These are phyloP conservation scores for Posidonia oceanica DNA, from an alignment of 116 monocot species.

Conservation along the genomic window DNA sequence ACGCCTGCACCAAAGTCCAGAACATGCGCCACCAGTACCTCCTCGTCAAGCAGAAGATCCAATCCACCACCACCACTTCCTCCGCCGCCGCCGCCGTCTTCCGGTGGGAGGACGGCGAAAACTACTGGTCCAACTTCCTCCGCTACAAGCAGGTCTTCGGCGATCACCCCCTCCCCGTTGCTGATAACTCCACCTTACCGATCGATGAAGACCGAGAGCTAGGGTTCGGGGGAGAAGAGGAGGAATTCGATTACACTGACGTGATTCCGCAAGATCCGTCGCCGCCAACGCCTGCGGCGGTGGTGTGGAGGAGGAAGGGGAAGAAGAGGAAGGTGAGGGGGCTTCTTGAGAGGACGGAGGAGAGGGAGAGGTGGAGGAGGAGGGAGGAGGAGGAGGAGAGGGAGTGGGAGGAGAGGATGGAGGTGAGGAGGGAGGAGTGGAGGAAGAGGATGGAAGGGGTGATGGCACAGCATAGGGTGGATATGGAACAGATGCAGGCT, in stretches of 20 bases:
- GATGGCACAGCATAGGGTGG: conserved; percentile 17
- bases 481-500: conserved; percentile 28
- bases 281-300: not conserved
- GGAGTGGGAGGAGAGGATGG: conserved; percentile 14
- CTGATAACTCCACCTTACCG: not conserved
- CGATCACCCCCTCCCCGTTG: conserved; percentile 5
- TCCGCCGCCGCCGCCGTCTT: not conserved
- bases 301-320: conserved; percentile 5
- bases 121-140: conserved; percentile 17
- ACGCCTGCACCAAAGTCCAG: conserved; percentile 23
- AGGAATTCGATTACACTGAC: conserved; percentile 8
- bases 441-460: conserved; percentile 18
- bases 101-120: conserved; percentile 8
- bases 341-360: not conserved
- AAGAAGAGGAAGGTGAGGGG: conserved; percentile 3
- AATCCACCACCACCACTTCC: not conserved
- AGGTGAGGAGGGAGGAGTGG: conserved; percentile 13
- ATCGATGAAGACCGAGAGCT: conserved; percentile 5
- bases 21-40: conserved; percentile 27
- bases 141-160: conserved; percentile 14
- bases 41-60: conserved; percentile 19
- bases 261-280: not conserved
- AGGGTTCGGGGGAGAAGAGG: conserved; percentile 10
- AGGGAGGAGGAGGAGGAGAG: conserved; percentile 7
- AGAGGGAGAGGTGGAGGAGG: conserved; percentile 4